Evolutionary conservation across 2,329 filamentous ascomycete genomes (phyloP), one percentile per base, ranked within the genome.

Genomic region (Davidsoniella virescens): DNA sequence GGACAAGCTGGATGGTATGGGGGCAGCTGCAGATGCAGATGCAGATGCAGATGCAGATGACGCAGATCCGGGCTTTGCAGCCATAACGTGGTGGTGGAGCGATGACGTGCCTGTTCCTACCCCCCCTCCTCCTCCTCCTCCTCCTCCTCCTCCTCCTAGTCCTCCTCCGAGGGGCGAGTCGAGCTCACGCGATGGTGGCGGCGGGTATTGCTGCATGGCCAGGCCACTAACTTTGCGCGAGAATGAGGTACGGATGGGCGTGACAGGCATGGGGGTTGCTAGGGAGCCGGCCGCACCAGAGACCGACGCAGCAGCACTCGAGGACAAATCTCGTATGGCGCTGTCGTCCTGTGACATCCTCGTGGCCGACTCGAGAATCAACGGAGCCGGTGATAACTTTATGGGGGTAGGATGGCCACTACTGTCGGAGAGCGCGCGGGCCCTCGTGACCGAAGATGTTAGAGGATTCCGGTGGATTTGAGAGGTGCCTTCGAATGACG

Each of bases 221-320:
- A 53, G 17, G 23, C 39, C 48, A n/a, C 43, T 47, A 17, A 17
- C 79, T 51, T 78, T 75, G 36, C 71, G 62, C 47, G 77, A 69
- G 54, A 82, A 74, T 41, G 76, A 75, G 47, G 80, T 72, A 55
- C 83, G 75, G 53, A 78, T 74, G n/a, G 87, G 85, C 6, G 86
- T 93, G 44, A 74, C 73, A n/a, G 82, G 81, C 36, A 41, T 60
- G 57, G 23, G 29, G 8, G 29, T 33, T 33, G 29, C 29, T 1
- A 33, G 29, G 29, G 29, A 33, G 29, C 8, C 29, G 29, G 29
- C 12, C 6, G 29, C 12, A 33, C 29, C 29, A 33, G 29, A 12
- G 29, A 4, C 29, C 8, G 29, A 33, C 4, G 29, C 10, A 33
- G 29, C 29, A 8, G 29, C 29, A 33, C 8, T 60, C 58, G 45